Base-by-base conservation (phyloP, 768 basidiomycete genomes). In the Dendrothele bispora region DNA sequence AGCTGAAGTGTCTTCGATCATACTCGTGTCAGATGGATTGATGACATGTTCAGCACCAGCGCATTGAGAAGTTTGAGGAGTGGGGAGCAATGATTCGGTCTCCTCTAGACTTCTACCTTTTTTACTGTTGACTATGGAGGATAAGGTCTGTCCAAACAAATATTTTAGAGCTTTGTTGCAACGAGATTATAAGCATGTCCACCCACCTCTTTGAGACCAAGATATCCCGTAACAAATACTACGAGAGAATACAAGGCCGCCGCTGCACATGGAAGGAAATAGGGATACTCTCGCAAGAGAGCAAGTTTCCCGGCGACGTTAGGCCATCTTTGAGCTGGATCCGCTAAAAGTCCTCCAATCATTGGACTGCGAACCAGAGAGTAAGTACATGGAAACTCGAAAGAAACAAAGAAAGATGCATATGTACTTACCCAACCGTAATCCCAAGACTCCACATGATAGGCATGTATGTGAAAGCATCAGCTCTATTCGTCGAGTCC, bases 251-350 rank as follows among this genome's bases (percentile, higher is more conserved):
- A 49, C 1, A 45, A 3, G 1, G 62, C 65, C 2, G 67, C 58
- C 5, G 59, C 55, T 6, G 53, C 39, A 54, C 71, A 72, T 22
- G 69, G 65, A 29, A 71, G 60, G 32, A 73, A 64, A 50, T 70
- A 73, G 3, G 70, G 68, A 55, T 71, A 56, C 1, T 56, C 46
- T 7, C 46, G 39, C 27, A 68, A 61, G 41, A 69, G 60, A 4
- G 30, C 12, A n/a, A 59, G 42, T 8, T 42, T 45, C 7, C 60
- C 61, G 37, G 67, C 64, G 4, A 54, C 46, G 7, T 48, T 29
- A 4, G 67, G 66, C 56, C 61, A 68, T 39, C 53, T 43, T 24
- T 54, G 48, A 7, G 61, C 53, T 6, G 69, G 66, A 20, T 61
- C 53, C 17, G 69, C 52, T 20, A 71, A 55, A 5, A 61, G n/a